Percentiles rank a stretch among this genome's conserved stretches.
These are phyloP conservation scores for Pseudognaphalium luteoalbum DNA, from an alignment of 129 eudicot genomes.

Conservation along the genomic window DNA sequence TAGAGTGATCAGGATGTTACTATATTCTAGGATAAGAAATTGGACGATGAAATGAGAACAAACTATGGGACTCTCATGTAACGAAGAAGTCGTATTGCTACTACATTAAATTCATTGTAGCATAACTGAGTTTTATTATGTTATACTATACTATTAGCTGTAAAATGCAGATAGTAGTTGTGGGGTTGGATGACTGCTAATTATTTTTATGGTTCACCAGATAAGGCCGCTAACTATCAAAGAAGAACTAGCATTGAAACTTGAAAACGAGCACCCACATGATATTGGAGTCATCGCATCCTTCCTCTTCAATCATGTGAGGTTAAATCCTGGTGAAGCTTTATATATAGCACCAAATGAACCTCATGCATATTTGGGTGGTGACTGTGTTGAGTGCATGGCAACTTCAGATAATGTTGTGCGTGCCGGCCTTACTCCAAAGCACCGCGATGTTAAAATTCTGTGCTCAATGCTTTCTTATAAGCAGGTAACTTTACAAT, in stretches of 20 bases:
- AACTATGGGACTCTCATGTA: background rate
- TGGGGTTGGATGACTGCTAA: background rate
- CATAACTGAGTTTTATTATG: background rate
- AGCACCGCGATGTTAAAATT: slow-evolving; percentile 67
- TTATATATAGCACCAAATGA: slow-evolving; percentile 83
- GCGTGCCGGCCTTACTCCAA: slow-evolving; percentile 97
- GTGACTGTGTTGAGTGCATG: slow-evolving; percentile 95
- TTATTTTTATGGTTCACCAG: slow-evolving; percentile 32
- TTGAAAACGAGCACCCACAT: slow-evolving; percentile 74
- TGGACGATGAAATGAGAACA: background rate
- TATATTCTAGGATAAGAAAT: too few species aligned
- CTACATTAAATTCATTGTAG: background rate
- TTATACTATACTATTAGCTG: background rate
- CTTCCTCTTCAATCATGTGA: slow-evolving; percentile 73
- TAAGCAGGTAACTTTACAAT: slow-evolving; percentile 55
- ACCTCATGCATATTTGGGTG: slow-evolving; percentile 84
- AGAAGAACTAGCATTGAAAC: slow-evolving; percentile 67
- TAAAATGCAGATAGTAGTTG: background rate
- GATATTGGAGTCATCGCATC: slow-evolving; percentile 86
- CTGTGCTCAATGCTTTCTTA: slow-evolving; percentile 93
- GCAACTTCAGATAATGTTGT: slow-evolving; percentile 97
- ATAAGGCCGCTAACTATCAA: slow-evolving; percentile 54
- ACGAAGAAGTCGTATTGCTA: background rate
- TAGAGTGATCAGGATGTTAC: background rate
- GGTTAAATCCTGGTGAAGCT: slow-evolving; percentile 85